Evolutionary conservation across 1,139 yeast genomes (phyloP).

Genomic region (Suhomyces guaymorum): DNA sequence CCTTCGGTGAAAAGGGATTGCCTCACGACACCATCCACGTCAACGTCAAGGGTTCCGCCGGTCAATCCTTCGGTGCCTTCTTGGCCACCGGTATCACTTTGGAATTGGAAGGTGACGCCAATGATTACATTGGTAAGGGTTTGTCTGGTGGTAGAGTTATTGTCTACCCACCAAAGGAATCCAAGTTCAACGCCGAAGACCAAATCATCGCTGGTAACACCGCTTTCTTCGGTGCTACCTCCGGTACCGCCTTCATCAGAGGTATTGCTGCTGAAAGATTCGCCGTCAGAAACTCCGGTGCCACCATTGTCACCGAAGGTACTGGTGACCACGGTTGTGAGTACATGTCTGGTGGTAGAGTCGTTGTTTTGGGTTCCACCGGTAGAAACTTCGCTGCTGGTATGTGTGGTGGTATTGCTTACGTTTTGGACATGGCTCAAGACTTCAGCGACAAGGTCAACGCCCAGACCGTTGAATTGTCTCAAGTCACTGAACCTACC

Average conservation of each 20-base stretch:
- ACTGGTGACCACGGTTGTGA: conserved; percentile 99
- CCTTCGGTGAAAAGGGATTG: conserved; percentile 88
- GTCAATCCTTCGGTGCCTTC: conserved; percentile 98
- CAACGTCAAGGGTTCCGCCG: conserved; percentile 89
- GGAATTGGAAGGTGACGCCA: conserved; percentile 95
- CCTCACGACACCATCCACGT: conserved; percentile 97
- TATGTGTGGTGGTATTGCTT: conserved; percentile 99
- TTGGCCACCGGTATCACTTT: conserved; percentile 94
- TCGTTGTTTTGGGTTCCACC: conserved; percentile 85
- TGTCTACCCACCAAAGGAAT: conserved; percentile 85
- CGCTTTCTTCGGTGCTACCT: conserved; percentile 96
- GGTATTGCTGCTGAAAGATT: conserved; percentile 99
- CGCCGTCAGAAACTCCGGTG: conserved; percentile 98
- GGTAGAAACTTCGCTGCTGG: conserved; percentile 98
- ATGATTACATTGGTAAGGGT: conserved; percentile 97
- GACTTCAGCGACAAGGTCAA: conserved; percentile 84
- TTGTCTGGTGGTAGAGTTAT: conserved; percentile 92
- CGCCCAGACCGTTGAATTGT: conserved; percentile 77
- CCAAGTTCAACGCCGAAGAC: conserved; percentile 89
- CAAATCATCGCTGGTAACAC: conserved; percentile 97
- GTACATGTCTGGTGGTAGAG: conserved; percentile 99
- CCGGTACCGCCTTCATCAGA: conserved; percentile 89
- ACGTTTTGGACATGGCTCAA: conserved; percentile 93
- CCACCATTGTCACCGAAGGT: conserved; percentile 94
- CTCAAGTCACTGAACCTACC: conserved; percentile 75